Percentiles rank a stretch among this genome's conserved stretches.
phyloP scores from a whole-genome alignment of 257 asterid genomes.

The Solanum habrochaites region DNA sequence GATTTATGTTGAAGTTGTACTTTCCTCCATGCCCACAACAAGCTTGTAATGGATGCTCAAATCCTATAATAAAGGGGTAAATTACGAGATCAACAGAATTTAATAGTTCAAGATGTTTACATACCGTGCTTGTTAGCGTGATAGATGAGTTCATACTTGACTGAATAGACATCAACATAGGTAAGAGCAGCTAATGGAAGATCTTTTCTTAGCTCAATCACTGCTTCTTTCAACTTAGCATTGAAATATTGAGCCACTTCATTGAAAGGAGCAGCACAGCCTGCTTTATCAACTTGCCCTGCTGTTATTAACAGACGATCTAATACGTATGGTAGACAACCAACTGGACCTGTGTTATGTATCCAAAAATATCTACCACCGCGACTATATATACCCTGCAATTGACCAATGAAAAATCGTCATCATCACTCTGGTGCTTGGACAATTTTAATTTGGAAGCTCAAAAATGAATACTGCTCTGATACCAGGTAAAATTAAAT shows the following conservation, averaged over 20 bases:
- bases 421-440: too few species aligned
- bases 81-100: too few species aligned
- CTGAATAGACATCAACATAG: constrained; percentile 63
- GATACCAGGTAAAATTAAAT: background rate
- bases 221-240: constrained; percentile 34
- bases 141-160: constrained; percentile 66
- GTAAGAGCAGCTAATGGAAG: constrained; percentile 62
- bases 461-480: too few species aligned
- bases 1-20: constrained; percentile 47
- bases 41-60: constrained; percentile 51
- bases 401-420: background rate
- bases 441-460: too few species aligned
- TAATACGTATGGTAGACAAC: constrained; percentile 65
- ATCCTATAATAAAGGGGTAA: constrained; percentile 30
- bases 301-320: constrained; percentile 37
- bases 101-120: background rate
- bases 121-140: constrained; percentile 49
- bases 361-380: constrained; percentile 94
- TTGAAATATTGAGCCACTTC: constrained; percentile 59
- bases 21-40: constrained; percentile 97
- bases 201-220: constrained; percentile 33
- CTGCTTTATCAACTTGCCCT: constrained; percentile 40
- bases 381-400: constrained; percentile 30
- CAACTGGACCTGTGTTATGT: constrained; percentile 87
- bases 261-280: constrained; percentile 63